Conservation (phyloP, 2,329 filamentous ascomycete species). For the Paecilomyces sp. region DNA sequence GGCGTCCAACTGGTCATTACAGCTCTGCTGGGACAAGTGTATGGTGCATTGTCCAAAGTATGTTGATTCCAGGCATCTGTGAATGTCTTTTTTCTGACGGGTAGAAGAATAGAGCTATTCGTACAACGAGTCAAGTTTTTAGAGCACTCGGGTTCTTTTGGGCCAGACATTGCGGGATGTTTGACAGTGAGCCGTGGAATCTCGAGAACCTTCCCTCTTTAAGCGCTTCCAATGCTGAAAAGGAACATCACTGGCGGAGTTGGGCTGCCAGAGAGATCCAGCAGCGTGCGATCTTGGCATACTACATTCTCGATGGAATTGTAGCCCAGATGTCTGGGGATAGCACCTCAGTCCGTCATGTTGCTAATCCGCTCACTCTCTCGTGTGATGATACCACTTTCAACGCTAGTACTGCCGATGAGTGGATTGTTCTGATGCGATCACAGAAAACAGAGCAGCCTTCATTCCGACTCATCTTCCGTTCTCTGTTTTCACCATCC, state of each 20-base stretch:
- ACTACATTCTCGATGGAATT: constrained; percentile 39
- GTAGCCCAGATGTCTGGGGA: constrained; percentile 40
- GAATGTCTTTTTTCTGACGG: not conserved
- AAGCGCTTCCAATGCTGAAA: constrained; percentile 25
- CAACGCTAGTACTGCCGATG: constrained; percentile 32
- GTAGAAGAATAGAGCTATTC: constrained; percentile 30
- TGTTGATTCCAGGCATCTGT: not conserved
- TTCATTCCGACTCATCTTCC: constrained; percentile 35
- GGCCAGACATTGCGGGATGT: constrained; percentile 40
- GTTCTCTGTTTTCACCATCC: constrained; percentile 30
- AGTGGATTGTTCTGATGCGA: constrained; percentile 34
- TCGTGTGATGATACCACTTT: constrained; percentile 36
- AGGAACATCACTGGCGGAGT: constrained; percentile 33
- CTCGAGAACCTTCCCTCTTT: constrained; percentile 25
- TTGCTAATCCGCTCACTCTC: constrained; percentile 33
- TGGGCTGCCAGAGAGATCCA: constrained; percentile 41
- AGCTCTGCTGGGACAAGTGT: constrained; percentile 37
- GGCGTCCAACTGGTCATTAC: constrained; percentile 40
- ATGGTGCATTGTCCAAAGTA: constrained; percentile 36
- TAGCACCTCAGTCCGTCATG: constrained; percentile 35
- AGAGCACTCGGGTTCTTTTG: constrained; percentile 39
- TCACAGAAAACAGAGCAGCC: constrained; percentile 21
- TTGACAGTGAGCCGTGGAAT: constrained; percentile 28
- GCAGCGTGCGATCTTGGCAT: constrained; percentile 37
- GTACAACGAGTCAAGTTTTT: constrained; percentile 39